Evolutionary conservation across 2,329 filamentous ascomycete genomes (phyloP).

Genomic region (Arthrobotrys sphaeroides): DNA sequence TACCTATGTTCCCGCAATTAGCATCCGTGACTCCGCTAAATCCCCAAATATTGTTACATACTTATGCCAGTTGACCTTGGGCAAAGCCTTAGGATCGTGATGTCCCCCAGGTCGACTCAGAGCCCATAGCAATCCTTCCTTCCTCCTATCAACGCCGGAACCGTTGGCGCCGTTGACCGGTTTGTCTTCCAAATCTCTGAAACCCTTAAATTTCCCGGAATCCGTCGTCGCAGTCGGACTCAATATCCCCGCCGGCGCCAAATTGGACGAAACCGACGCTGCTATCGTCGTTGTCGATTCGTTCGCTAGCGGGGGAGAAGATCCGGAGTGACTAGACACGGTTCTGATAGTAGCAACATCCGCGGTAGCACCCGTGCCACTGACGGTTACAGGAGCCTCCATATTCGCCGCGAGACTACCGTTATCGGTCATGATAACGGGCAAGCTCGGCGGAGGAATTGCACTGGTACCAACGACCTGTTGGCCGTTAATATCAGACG

Average conservation of each 20-base stretch:
- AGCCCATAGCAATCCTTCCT: constrained; percentile 95
- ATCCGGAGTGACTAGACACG: constrained; percentile 51
- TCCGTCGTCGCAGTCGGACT: constrained; percentile 58
- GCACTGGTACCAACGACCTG: constrained; percentile 66
- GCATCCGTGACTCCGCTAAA: neutral
- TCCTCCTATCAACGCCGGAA: constrained; percentile 75
- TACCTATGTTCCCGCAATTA: constrained; percentile 71
- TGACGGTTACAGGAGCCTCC: constrained; percentile 9
- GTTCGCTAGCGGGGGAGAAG: constrained; percentile 41
- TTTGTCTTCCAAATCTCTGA: constrained; percentile 89
- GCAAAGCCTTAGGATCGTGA: constrained; percentile 91
- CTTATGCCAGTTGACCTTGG: constrained; percentile 99
- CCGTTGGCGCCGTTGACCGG: constrained; percentile 68
- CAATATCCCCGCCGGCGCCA: constrained; percentile 61
- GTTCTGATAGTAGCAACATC: constrained; percentile 65
- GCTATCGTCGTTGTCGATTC: constrained; percentile 55
- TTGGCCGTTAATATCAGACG: neutral
- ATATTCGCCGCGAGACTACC: constrained; percentile 4
- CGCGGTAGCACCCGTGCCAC: constrained; percentile 64
- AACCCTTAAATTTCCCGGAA: constrained; percentile 79
- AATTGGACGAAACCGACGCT: constrained; percentile 50
- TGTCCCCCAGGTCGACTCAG: constrained; percentile 91
- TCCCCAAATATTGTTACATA: constrained; percentile 65
- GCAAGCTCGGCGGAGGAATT: constrained; percentile 53
- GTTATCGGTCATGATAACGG: constrained; percentile 52